Percentiles rank a stretch among this genome's conserved stretches.
Conservation (phyloP, 306 rosid species). For the Phaseolus lunatus region DNA sequence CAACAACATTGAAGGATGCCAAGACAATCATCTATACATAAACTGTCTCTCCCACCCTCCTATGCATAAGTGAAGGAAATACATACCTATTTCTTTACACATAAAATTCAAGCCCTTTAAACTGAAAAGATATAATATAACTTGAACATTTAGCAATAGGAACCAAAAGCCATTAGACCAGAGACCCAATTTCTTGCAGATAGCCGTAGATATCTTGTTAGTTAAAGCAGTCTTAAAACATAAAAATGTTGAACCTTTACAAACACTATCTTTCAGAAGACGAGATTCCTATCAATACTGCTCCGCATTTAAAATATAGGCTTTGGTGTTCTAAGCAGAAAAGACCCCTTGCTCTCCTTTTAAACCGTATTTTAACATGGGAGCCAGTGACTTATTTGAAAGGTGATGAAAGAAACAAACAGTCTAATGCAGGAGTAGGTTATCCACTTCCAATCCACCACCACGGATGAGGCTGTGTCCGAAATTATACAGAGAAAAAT, state of each 20-base stretch:
- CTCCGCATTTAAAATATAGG: not conserved
- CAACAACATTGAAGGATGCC: slow-evolving; percentile 19
- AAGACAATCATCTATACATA: not conserved
- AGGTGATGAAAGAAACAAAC: not conserved
- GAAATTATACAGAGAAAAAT: not conserved
- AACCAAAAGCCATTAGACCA: not conserved
- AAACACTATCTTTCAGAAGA: not conserved
- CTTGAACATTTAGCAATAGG: not conserved
- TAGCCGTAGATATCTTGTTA: not conserved
- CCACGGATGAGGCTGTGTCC: not conserved
- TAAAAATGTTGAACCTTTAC: not conserved
- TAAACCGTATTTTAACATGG: not conserved
- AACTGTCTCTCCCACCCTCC: slow-evolving; percentile 1
- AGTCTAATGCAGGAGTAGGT: not conserved
- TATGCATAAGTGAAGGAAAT: slow-evolving; percentile 5
- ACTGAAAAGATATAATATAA: not conserved
- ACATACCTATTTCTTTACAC: not conserved
- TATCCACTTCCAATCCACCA: not conserved
- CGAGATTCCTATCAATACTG: not conserved
- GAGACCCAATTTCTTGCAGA: slow-evolving; percentile 20
- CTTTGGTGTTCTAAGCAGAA: not conserved
- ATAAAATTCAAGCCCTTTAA: not conserved
- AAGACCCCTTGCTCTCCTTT: not conserved
- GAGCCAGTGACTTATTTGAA: not conserved
- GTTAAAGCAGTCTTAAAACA: not conserved